A percentile compares a stretch with the other conserved stretches of the same genome.
phyloP scores from a whole-genome alignment of 805 yeast genomes.

The Saccharomyces mikatae region DNA sequence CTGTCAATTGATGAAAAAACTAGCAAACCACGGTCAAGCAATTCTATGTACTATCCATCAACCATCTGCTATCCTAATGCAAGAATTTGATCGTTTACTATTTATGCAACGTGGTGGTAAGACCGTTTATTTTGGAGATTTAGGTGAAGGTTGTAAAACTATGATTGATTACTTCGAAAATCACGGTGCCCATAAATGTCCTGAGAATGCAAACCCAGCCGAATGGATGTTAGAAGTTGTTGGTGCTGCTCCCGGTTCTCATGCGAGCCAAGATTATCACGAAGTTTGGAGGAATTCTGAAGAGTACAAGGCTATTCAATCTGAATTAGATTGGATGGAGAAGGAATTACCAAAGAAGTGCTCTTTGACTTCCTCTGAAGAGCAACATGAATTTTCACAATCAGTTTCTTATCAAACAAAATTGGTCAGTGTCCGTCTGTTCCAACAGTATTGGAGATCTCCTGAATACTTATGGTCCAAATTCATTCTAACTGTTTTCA shows the following conservation, averaged over 20 bases:
- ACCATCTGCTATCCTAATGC: constrained; percentile 72
- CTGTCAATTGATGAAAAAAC: constrained; percentile 50
- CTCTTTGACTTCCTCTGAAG: constrained; percentile 27
- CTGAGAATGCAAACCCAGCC: constrained; percentile 67
- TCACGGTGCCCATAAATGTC: constrained; percentile 60
- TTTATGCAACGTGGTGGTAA: constrained; percentile 64
- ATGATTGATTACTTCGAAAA: constrained; percentile 59
- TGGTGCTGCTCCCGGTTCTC: constrained; percentile 78
- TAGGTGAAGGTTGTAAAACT: constrained; percentile 48
- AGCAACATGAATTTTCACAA: constrained; percentile 38
- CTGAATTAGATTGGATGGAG: constrained; percentile 60
- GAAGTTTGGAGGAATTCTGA: constrained; percentile 70
- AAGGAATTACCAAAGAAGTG: constrained; percentile 40
- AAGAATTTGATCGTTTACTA: constrained; percentile 69
- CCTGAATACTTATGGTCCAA: constrained; percentile 57
- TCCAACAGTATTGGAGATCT: constrained; percentile 62
- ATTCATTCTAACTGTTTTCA: constrained; percentile 42
- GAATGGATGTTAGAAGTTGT: constrained; percentile 89
- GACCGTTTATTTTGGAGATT: constrained; percentile 68
- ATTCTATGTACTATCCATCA: constrained; percentile 74
- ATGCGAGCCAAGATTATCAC: constrained; percentile 61
- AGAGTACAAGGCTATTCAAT: constrained; percentile 50
- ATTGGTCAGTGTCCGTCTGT: constrained; percentile 45
- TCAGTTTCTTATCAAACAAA: constrained; percentile 34
- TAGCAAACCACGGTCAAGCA: constrained; percentile 56